These are phyloP conservation scores for Rhizodiscina lignyota DNA, from an alignment of 495 filamentous ascomycete species.

Conservation along the genomic window DNA sequence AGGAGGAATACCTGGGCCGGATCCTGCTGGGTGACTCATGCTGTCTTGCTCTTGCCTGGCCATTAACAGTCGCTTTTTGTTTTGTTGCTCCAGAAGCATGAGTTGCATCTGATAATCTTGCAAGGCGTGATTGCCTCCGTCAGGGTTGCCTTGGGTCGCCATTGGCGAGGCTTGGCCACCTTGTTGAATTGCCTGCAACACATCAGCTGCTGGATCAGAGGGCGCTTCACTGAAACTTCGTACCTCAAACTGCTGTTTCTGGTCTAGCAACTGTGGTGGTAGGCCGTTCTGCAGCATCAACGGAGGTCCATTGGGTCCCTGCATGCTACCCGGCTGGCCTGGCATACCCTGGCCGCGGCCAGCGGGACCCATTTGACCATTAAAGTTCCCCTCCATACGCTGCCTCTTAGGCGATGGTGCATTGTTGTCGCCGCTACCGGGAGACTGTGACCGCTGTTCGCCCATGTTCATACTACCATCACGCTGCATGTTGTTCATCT, in stretches of 20 bases:
- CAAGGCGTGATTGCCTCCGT: slow-evolving; percentile 74
- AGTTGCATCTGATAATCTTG: slow-evolving; percentile 99
- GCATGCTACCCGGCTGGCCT: slow-evolving; percentile 18
- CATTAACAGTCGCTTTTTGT: slow-evolving; percentile 94
- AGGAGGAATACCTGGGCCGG: slow-evolving; percentile 36
- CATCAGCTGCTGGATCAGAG: background rate
- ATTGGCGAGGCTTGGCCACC: slow-evolving; percentile 11
- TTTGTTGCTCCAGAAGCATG: slow-evolving; percentile 97
- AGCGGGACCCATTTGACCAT: slow-evolving; percentile 64
- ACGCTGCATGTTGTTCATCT: slow-evolving; percentile 59
- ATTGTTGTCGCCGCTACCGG: slow-evolving; percentile 71
- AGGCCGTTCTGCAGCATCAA: slow-evolving; percentile 65
- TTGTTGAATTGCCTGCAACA: slow-evolving; percentile 1
- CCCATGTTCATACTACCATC: slow-evolving; percentile 80
- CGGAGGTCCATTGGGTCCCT: slow-evolving; percentile 28
- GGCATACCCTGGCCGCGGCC: slow-evolving; percentile 63
- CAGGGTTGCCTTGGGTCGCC: slow-evolving; percentile 13
- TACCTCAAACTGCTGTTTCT: slow-evolving; percentile 62
- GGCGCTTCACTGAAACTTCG: background rate
- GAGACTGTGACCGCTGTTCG: slow-evolving; percentile 63
- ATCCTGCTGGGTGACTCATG: slow-evolving; percentile 24
- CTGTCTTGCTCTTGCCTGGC: slow-evolving; percentile 89
- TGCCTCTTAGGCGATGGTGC: slow-evolving; percentile 85
- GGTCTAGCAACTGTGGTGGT: slow-evolving; percentile 51
- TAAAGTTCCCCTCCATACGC: slow-evolving; percentile 65